Base-by-base conservation (phyloP, 2,329 filamentous ascomycete species). In the Colletotrichum costaricense region DNA sequence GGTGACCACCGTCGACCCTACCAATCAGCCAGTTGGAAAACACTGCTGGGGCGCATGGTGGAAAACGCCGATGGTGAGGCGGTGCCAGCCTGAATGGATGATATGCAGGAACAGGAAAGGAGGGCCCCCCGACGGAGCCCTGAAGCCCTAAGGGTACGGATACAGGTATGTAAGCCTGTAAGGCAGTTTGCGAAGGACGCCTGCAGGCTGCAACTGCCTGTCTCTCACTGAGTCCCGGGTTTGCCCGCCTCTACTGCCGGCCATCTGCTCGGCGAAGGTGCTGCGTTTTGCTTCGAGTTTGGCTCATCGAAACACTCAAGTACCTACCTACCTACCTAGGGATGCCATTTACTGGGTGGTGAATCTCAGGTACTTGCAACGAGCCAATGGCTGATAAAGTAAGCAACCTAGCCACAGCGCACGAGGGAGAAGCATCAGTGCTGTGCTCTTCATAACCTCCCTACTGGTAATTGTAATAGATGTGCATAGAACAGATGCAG, bases 41-140 rank as follows among this genome's bases (percentile, higher is more conserved):
- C 3, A 19, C 42, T 19, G 19, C 16, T 49, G 19, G 14, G 14
- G 16, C 38, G 1, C 42, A 49, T 49, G 42, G 42, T n/a, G 42
- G 42, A 49, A 55, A 28, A 14, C 52, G 26, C 52, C 52, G 52
- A 28, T 28, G 52, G 22, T 11, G 52, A 55, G 52, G 52, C 52
- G 52, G 22, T 24, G 22, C 26, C 24, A 28, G 52, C 26, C 52
- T 14, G 22, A 7, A n/a, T 14, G 52, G 42, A 49, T n/a, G 19
- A 30, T 35, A 71, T 71, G 63, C 56, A 71, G 68, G 63, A 69
- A 66, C 22, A 46, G 42, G 42, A 46, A 46, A 46, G 19, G 42
- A 46, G 42, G 42, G 42, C 8, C 42, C 42, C 14, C 42, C n/a
- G 24, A 59, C 28, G 35, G 30, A 55, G 26, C 52, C 22, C 38